Conservation (phyloP, 768 basidiomycete species). For the Phlegmacium glaucopus region DNA sequence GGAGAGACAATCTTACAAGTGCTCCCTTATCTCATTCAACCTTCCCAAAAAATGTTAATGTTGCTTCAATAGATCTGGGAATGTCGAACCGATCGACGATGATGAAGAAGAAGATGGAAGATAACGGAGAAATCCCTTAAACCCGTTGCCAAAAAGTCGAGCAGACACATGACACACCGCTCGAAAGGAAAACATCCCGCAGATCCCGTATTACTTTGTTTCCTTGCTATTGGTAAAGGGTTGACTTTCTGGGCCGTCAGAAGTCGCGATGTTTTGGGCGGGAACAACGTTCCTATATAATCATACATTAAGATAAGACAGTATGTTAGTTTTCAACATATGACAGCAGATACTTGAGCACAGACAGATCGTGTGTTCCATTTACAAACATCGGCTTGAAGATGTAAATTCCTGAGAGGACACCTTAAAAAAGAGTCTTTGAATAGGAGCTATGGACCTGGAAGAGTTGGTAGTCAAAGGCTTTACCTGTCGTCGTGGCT, state of each 20-base stretch:
- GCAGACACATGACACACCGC: conserved; percentile 12
- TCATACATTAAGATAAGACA: too few relatives aligned
- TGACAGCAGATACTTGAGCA: conserved; percentile 7
- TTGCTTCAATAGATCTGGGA: conserved; percentile 55
- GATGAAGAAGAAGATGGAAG: conserved; percentile 8
- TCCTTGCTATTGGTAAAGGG: conserved; percentile 11
- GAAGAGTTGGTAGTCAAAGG: background rate
- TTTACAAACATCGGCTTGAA: conserved; percentile 49
- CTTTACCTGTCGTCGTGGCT: conserved; percentile 55
- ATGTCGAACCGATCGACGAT: conserved; percentile 35
- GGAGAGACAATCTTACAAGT: conserved; percentile 98
- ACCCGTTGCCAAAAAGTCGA: conserved; percentile 5
- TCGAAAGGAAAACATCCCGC: conserved; percentile 1
- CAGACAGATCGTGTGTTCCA: conserved; percentile 18
- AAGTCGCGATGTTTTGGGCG: conserved; percentile 8
- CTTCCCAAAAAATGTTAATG: conserved; percentile 10
- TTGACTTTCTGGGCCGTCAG: conserved; percentile 17
- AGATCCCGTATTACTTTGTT: conserved; percentile 9
- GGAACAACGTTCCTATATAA: conserved; percentile 11
- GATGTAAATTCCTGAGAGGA: conserved; percentile 63
- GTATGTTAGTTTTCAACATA: conserved; percentile 10
- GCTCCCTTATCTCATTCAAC: conserved; percentile 7
- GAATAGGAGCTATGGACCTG: too few relatives aligned
- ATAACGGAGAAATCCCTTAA: conserved; percentile 17
- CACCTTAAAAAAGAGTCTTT: conserved; percentile 36